Conservation (phyloP, 2,329 filamentous ascomycete species). For the Apiospora phragmitis region DNA sequence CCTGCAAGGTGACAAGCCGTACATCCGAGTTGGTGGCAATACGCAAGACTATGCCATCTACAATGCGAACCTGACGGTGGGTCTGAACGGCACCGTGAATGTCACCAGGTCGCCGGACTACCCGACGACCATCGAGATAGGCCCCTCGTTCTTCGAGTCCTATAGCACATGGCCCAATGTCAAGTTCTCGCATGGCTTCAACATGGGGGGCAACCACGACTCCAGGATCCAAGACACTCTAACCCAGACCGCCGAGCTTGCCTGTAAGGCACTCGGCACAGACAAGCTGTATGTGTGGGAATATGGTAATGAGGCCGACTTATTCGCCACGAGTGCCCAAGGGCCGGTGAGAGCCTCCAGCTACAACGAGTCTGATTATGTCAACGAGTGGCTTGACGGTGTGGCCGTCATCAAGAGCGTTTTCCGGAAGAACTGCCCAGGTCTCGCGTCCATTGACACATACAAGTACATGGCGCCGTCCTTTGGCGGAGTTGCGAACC, state of each 20-base stretch:
- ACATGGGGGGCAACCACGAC: slow-evolving; percentile 53
- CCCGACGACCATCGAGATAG: slow-evolving; percentile 60
- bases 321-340: slow-evolving; percentile 54
- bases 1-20: slow-evolving; percentile 57
- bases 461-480: slow-evolving; percentile 49
- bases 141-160: slow-evolving; percentile 63
- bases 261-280: slow-evolving; percentile 54
- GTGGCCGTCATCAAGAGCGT: slow-evolving; percentile 48
- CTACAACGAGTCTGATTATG: slow-evolving; percentile 57
- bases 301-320: slow-evolving; percentile 65
- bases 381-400: slow-evolving; percentile 58
- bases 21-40: slow-evolving; percentile 66
- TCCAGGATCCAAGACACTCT: slow-evolving; percentile 50
- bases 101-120: slow-evolving; percentile 55
- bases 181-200: slow-evolving; percentile 64
- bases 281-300: slow-evolving; percentile 58
- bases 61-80: slow-evolving; percentile 49
- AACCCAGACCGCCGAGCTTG: slow-evolving; percentile 54
- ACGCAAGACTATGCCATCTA: slow-evolving; percentile 67
- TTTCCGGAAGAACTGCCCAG: slow-evolving; percentile 50
- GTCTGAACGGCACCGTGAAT: slow-evolving; percentile 54
- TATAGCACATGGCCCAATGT: slow-evolving; percentile 57
- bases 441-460: slow-evolving; percentile 43
- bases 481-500: slow-evolving; percentile 53
- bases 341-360: slow-evolving; percentile 49